Base-by-base conservation (phyloP, 306 rosid genomes). In the Rubus parviflorus region DNA sequence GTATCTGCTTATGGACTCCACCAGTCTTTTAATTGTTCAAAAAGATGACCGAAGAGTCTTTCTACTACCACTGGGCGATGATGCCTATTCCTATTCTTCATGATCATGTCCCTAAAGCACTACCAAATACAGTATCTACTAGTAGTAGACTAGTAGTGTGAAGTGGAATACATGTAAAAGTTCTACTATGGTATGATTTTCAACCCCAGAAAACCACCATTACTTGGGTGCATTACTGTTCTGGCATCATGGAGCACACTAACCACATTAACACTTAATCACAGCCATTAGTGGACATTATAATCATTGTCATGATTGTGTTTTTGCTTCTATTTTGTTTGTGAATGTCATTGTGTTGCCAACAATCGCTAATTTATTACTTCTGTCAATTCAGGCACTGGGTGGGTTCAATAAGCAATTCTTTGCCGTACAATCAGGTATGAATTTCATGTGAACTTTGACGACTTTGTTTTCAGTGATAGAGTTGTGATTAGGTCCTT, bases 101-200 rank as follows among this genome's bases (percentile, higher is more conserved):
- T 23, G 56, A 43, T 73, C 68, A 43, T 42, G 68, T 58, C 66
- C 65, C 66, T 12, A 14, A 20, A 35, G 68, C 68, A 73, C 41
- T 72, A 40, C 66, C 20, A 40, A 23, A 53, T 22, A 11, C 40
- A 19, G 37, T n/a, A 2, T 37, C 58, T 69, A 25, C 14, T 60
- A 60, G 8, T 1, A 12, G 45, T n/a, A 46, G 23, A 20, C 35
- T 3, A 4, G 19, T 25, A 60, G 41, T 25, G 41, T 16, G 17
- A 41, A 73, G 76, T 54, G 66, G 52, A 54, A 73, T 54, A 22
- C 76, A 73, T 41, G 40, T 73, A 11, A 14, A 71, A 8, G 9
- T 73, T 58, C 68, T 23, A 63, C 23, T 23, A 3, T 14, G 68
- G 68, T 58, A 43, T 58, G 77, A 74, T 73, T 57, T 73, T 73